Percentiles rank a stretch among this genome's conserved stretches.
These are phyloP conservation scores for Starmerella ratchasimensis DNA, from an alignment of 805 yeast species.

Conservation along the genomic window DNA sequence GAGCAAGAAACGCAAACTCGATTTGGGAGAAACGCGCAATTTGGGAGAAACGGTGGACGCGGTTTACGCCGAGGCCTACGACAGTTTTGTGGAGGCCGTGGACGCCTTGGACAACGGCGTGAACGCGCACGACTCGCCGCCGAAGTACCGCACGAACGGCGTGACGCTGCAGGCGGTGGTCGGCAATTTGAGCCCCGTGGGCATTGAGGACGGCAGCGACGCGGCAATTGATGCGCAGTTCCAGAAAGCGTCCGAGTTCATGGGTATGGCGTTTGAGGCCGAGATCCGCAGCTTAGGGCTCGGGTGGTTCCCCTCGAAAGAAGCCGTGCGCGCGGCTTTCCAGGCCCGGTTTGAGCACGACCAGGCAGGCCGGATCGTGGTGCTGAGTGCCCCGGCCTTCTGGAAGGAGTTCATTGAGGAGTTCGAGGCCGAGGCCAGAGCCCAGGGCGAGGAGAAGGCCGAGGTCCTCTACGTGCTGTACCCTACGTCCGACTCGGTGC, in stretches of 20 bases:
- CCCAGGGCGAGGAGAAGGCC: slow-evolving; percentile 24
- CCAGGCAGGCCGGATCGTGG: slow-evolving; percentile 55
- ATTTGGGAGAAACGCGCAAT: slow-evolving; percentile 31
- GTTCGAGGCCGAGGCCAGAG: slow-evolving; percentile 33
- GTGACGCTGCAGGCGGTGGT: slow-evolving; percentile 70
- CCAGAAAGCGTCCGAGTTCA: slow-evolving; percentile 55
- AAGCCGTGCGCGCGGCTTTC: slow-evolving; percentile 60
- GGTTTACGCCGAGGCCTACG: slow-evolving; percentile 64
- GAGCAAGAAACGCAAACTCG: slow-evolving; percentile 23
- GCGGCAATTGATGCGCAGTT: slow-evolving; percentile 50
- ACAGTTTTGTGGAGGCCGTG: slow-evolving; percentile 74
- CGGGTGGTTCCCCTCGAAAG: slow-evolving; percentile 85
- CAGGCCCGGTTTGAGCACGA: slow-evolving; percentile 44
- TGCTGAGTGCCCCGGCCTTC: slow-evolving; percentile 67
- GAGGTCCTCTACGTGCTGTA: slow-evolving; percentile 64
- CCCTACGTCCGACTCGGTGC: slow-evolving; percentile 60
- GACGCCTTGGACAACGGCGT: slow-evolving; percentile 95
- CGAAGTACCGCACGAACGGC: slow-evolving; percentile 56
- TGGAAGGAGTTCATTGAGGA: slow-evolving; percentile 87
- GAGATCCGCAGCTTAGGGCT: slow-evolving; percentile 58
- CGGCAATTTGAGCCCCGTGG: slow-evolving; percentile 66
- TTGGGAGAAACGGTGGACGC: slow-evolving; percentile 40
- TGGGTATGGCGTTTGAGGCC: slow-evolving; percentile 68
- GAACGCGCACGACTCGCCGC: slow-evolving; percentile 38
- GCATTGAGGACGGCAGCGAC: slow-evolving; percentile 60